Evolutionary conservation across 2,329 filamentous ascomycete species (phyloP).

Genomic region (Rutstroemia sydowiana): DNA sequence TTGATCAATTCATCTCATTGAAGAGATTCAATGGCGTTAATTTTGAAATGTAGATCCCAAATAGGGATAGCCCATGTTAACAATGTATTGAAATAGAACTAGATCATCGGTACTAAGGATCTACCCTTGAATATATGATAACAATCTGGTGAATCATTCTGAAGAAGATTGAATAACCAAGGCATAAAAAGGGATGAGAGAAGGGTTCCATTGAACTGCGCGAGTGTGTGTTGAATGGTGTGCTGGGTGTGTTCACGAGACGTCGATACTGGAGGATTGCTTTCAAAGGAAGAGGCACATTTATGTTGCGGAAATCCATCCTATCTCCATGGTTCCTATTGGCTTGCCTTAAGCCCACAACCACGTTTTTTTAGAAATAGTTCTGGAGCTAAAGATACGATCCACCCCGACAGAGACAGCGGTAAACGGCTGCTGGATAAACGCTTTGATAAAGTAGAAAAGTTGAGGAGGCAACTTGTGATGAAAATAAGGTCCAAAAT

Average conservation of each 20-base stretch:
- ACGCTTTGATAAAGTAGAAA: too few relatives aligned
- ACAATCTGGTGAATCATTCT: neutral
- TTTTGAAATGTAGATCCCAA: neutral
- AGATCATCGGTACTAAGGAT: neutral
- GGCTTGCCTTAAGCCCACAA: neutral
- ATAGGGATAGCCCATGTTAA: neutral
- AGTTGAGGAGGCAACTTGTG: neutral
- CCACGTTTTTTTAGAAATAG: too few relatives aligned
- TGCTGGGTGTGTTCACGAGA: neutral
- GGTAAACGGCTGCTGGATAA: too few relatives aligned
- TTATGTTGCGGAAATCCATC: neutral
- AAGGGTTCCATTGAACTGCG: neutral
- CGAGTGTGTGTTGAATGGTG: neutral
- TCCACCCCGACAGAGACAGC: too few relatives aligned
- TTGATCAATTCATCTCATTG: neutral
- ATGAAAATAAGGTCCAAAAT: neutral
- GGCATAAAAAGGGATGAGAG: neutral
- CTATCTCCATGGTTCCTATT: neutral
- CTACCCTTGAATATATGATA: neutral
- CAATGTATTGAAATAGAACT: neutral
- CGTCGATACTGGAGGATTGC: neutral
- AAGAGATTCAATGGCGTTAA: neutral
- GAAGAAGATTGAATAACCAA: neutral
- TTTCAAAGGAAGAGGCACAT: neutral
- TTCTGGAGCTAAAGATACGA: too few relatives aligned